Percentiles rank a stretch among this genome's conserved stretches.
phyloP scores from a whole-genome alignment of 768 basidiomycete species.

The Macrolepiota albuminosa region DNA sequence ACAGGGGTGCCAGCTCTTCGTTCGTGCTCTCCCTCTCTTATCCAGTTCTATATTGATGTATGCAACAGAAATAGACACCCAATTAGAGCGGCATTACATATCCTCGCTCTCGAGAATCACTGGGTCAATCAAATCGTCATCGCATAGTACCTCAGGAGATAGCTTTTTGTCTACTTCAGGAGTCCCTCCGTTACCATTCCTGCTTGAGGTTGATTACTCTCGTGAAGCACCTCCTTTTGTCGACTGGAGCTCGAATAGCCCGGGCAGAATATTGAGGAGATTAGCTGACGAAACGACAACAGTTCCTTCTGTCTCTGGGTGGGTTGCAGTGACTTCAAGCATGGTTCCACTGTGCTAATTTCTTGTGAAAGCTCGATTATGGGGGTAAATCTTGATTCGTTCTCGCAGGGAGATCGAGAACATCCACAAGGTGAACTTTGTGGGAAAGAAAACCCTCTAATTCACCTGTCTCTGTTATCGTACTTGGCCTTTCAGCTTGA shows the following conservation, averaged over 20 bases:
- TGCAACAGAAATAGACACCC: not conserved
- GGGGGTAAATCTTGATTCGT: not conserved
- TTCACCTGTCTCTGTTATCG: slow-evolving; percentile 72
- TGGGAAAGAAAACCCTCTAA: not conserved
- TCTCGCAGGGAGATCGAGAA: not conserved
- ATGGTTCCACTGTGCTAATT: not conserved
- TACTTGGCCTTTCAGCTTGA: slow-evolving; percentile 85
- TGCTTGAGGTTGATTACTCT: not conserved
- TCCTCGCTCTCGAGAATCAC: not conserved
- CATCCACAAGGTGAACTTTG: not conserved
- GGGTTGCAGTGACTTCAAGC: not conserved
- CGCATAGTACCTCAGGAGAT: not conserved
- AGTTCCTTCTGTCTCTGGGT: not conserved
- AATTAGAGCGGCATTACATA: not conserved
- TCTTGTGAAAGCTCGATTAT: not conserved
- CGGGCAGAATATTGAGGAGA: not conserved
- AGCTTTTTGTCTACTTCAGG: not conserved
- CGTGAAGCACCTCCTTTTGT: not conserved
- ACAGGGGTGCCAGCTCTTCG: not conserved
- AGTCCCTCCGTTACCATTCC: not conserved
- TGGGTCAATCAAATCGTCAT: not conserved
- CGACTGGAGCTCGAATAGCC: not conserved
- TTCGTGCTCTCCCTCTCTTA: not conserved
- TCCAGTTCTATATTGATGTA: not conserved
- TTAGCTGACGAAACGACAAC: not conserved